Evolutionary conservation across 257 asterid species (phyloP).

Genomic region (Osmanthus fragrans): DNA sequence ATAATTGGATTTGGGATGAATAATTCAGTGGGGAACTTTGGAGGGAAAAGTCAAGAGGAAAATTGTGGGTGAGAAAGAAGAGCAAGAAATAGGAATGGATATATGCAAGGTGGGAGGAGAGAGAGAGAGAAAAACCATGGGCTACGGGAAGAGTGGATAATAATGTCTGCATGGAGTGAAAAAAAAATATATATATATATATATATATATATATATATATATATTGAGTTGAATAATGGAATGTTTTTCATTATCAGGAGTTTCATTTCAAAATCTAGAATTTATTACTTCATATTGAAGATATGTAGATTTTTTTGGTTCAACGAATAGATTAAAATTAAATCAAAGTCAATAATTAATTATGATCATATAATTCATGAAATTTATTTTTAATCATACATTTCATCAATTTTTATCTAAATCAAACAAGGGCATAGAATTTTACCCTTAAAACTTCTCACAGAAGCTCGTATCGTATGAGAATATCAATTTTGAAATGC

Average conservation of each 20-base stretch:
- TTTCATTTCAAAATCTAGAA: neutral
- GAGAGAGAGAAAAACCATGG: constrained; percentile 48
- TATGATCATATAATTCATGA: too few species aligned
- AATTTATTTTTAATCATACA: too few species aligned
- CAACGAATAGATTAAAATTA: too few species aligned
- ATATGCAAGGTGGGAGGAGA: neutral
- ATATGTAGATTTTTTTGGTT: too few species aligned
- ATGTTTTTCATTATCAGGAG: neutral
- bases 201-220: too few species aligned
- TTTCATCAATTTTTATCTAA: too few species aligned
- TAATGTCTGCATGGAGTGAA: neutral
- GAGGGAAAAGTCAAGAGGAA: constrained; percentile 12
- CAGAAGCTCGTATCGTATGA: too few species aligned
- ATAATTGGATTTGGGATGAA: neutral
- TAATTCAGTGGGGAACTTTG: neutral
- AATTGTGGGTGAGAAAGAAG: constrained; percentile 20
- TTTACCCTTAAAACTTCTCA: too few species aligned
- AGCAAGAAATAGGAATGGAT: neutral
- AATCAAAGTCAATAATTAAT: too few species aligned
- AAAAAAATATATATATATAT: neutral
- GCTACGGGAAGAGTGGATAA: constrained; percentile 26
- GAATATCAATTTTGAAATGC: too few species aligned
- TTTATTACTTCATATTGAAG: too few species aligned
- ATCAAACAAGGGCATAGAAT: too few species aligned
- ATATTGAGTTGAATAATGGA: neutral